A percentile compares a stretch with the other conserved stretches of the same genome.
Evolutionary conservation across 495 filamentous ascomycete species (phyloP).

Genomic region (Glonium stellatum): DNA sequence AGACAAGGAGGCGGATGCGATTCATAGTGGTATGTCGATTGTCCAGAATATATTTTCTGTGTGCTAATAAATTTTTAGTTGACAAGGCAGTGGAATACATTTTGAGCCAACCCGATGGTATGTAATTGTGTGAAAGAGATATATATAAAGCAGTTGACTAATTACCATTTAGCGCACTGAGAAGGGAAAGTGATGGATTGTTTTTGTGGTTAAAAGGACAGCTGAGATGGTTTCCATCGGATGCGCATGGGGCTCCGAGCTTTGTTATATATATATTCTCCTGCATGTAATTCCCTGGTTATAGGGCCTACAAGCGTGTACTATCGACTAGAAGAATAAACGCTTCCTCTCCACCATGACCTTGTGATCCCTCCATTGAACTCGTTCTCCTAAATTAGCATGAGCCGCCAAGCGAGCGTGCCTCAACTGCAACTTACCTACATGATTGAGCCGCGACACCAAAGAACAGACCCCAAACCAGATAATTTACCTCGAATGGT

Average conservation of each 20-base stretch:
- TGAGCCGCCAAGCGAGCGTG: slow-evolving; percentile 10
- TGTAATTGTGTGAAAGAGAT: slow-evolving; percentile 6
- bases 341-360: not conserved
- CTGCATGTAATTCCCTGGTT: slow-evolving; percentile 26
- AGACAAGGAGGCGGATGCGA: slow-evolving; percentile 95
- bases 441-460: slow-evolving; percentile 8
- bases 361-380: not conserved
- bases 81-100: slow-evolving; percentile 96
- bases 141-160: slow-evolving; percentile 11
- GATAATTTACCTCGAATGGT: not conserved
- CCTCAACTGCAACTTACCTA: not conserved
- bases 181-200: not conserved
- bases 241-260: slow-evolving; percentile 7
- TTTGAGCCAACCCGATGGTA: slow-evolving; percentile 83
- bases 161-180: slow-evolving; percentile 32
- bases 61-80: slow-evolving; percentile 50
- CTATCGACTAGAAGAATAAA: slow-evolving; percentile 9
- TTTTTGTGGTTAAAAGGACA: not conserved
- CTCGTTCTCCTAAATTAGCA: not conserved
- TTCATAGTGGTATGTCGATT: slow-evolving; percentile 82
- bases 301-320: slow-evolving; percentile 14
- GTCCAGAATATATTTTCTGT: not conserved
- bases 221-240: not conserved
- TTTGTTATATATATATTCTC: slow-evolving; percentile 27
- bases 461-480: slow-evolving; percentile 6